A percentile compares a stretch with the other conserved stretches of the same genome.
Conservation (phyloP, 176 grass and related monocot species). For the Ensete ventricosum region DNA sequence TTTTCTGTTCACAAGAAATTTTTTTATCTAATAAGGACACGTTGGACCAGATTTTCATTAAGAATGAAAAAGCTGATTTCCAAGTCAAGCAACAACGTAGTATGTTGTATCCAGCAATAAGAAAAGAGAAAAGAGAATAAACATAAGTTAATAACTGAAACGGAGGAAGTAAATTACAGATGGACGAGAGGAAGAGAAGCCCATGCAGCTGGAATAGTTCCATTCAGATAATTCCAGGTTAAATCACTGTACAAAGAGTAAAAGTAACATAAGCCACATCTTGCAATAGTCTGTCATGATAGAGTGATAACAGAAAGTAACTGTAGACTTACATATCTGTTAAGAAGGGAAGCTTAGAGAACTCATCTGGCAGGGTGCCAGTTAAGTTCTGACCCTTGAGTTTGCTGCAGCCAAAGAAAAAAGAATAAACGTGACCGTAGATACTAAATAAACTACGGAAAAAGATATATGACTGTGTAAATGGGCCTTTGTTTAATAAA, state of each 20-base stretch:
- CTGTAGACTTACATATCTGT: constrained; percentile 3
- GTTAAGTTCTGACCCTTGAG: constrained; percentile 12
- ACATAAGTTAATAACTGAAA: not conserved
- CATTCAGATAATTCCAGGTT: constrained; percentile 3
- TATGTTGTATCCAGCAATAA: not conserved
- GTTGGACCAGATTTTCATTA: not conserved
- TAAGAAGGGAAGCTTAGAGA: constrained; percentile 9
- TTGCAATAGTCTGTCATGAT: not conserved
- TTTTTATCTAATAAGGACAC: not conserved
- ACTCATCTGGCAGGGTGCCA: constrained; percentile 3
- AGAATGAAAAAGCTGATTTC: not conserved
- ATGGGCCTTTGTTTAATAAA: not conserved
- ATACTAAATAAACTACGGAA: not conserved
- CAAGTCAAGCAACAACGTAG: not conserved
- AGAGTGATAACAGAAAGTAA: not conserved
- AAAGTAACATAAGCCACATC: not conserved
- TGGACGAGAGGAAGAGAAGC: constrained; percentile 11
- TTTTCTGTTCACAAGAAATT: not conserved
- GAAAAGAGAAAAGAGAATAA: not conserved
- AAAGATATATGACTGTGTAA: not conserved
- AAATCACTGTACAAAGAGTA: constrained; percentile 14
- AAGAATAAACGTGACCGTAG: not conserved
- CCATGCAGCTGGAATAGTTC: constrained; percentile 10
- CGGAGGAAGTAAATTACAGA: not conserved
- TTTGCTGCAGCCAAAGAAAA: not conserved